Conservation (phyloP, 108 stramenopile species). For the Schizochytrium sp. region DNA sequence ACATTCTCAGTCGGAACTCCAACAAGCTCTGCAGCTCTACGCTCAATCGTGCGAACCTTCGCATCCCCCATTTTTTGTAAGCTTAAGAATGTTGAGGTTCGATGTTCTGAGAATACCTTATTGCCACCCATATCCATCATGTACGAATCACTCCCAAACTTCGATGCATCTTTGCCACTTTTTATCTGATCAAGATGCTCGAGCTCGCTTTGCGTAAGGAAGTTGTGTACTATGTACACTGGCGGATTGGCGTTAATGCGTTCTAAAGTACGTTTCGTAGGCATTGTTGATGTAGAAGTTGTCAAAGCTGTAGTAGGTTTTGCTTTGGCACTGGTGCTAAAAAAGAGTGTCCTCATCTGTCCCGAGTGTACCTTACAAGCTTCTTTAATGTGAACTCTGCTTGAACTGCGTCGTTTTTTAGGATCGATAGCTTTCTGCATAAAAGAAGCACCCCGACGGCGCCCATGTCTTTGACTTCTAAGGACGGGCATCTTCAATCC, state of each 20-base stretch:
- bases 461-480: too few species aligned
- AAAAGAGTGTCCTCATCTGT: conserved; percentile 12
- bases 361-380: conserved; percentile 6
- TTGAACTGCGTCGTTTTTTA: neutral
- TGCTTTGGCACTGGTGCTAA: neutral
- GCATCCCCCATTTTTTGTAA: conserved; percentile 75
- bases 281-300: too few species aligned
- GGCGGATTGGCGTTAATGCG: conserved; percentile 67
- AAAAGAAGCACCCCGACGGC: too few species aligned
- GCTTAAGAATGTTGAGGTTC: conserved; percentile 77
- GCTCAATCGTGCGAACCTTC: conserved; percentile 77
- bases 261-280: neutral
- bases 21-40: conserved; percentile 72
- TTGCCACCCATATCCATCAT: conserved; percentile 62
- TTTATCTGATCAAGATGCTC: conserved; percentile 69
- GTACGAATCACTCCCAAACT: conserved; percentile 69
- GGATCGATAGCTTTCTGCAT: too few species aligned
- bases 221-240: conserved; percentile 80
- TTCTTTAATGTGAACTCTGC: neutral
- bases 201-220: conserved; percentile 77
- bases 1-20: conserved; percentile 68
- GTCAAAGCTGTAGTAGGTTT: too few species aligned
- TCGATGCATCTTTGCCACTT: conserved; percentile 52
- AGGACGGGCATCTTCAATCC: too few species aligned
- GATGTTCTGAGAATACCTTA: conserved; percentile 65